A percentile compares a stretch with the other conserved stretches of the same genome.
Evolutionary conservation across 1,139 yeast genomes (phyloP).

Genomic region (Candida sp.): DNA sequence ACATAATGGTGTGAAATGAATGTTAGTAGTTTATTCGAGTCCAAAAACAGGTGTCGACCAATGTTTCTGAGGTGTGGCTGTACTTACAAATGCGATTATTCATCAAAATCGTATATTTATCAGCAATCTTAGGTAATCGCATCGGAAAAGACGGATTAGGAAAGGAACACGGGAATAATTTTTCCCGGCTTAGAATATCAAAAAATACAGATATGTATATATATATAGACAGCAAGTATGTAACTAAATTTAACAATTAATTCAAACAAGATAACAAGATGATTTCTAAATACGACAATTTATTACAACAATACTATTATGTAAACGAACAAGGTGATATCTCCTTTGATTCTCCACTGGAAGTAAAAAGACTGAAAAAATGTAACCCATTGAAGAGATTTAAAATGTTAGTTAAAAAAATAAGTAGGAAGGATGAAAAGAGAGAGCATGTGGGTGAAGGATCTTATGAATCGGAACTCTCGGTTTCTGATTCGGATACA

Average conservation of each 20-base stretch:
- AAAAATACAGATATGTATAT: too few relatives aligned
- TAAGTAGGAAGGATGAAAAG: background rate
- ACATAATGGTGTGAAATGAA: too few relatives aligned
- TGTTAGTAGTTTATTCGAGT: too few relatives aligned
- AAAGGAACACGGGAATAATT: background rate
- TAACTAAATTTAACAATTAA: conserved; percentile 44
- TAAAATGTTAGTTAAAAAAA: background rate
- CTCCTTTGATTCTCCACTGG: conserved; percentile 40
- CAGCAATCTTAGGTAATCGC: background rate
- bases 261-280: background rate
- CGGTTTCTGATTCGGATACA: conserved; percentile 6
- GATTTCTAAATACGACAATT: conserved; percentile 21
- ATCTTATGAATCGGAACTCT: background rate
- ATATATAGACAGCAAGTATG: background rate
- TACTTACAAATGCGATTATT: too few relatives aligned
- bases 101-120: background rate
- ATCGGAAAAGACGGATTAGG: background rate
- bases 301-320: conserved; percentile 36
- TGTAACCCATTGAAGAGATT: background rate
- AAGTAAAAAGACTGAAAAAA: conserved; percentile 22
- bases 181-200: background rate
- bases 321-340: conserved; percentile 29
- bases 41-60: too few relatives aligned
- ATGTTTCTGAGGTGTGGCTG: too few relatives aligned
- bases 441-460: too few relatives aligned